Percentiles rank a stretch among this genome's conserved stretches.
Conservation (phyloP, 225 moss, liverwort and hornwort species). For the Straminergon stramineum region DNA sequence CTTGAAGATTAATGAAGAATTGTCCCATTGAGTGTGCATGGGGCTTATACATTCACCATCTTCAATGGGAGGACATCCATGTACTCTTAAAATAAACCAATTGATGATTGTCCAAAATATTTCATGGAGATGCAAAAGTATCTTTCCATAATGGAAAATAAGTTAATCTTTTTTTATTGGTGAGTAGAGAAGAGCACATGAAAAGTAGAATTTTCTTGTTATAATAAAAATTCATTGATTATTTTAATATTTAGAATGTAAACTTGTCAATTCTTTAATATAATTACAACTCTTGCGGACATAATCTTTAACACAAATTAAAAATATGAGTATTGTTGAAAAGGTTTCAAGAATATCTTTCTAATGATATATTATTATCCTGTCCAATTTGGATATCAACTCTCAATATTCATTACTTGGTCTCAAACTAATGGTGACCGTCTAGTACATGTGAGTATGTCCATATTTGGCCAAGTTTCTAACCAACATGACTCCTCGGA, state of each 20-base stretch:
- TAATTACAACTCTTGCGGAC: fast-evolving
- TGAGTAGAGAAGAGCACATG: fast-evolving
- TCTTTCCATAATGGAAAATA: fast-evolving
- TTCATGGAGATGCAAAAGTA: background rate
- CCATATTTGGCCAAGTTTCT: background rate
- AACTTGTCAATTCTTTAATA: fast-evolving
- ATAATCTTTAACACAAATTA: fast-evolving
- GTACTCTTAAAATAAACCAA: fast-evolving
- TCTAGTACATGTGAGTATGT: background rate
- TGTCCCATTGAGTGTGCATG: background rate
- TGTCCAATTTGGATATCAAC: background rate
- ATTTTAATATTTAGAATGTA: background rate
- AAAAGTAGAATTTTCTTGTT: background rate
- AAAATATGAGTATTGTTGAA: fast-evolving
- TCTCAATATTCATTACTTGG: background rate
- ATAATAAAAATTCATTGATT: background rate
- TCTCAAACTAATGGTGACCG: fast-evolving
- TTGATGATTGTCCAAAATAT: fast-evolving
- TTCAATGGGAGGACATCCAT: background rate
- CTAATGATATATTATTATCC: too few species aligned
- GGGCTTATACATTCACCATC: background rate
- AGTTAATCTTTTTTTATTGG: too few species aligned
- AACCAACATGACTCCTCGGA: background rate
- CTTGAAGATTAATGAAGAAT: background rate
- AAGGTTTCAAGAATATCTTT: background rate